Evolutionary conservation across 2,329 filamentous ascomycete species (phyloP).

Genomic region (Phyllosticta capitalensis): DNA sequence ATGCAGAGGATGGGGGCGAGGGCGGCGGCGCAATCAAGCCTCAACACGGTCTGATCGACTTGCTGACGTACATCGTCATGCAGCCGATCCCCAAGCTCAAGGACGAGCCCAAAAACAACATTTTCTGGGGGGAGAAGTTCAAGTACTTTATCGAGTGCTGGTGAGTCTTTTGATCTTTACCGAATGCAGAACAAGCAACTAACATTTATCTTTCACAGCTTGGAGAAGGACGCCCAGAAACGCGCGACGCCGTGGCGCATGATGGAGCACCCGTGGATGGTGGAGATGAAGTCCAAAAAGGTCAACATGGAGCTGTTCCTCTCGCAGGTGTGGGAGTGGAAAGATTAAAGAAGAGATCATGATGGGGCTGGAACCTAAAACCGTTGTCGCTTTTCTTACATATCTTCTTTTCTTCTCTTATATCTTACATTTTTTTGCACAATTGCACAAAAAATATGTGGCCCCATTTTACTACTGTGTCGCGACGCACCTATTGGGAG

Average conservation of each 20-base stretch:
- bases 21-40: constrained; percentile 78
- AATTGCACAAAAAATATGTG: too few relatives aligned
- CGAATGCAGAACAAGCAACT: neutral
- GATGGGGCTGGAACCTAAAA: too few relatives aligned
- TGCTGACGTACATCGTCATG: constrained; percentile 93
- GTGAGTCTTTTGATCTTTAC: constrained; percentile 48
- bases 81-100: constrained; percentile 93
- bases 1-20: constrained; percentile 29
- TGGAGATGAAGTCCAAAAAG: constrained; percentile 89
- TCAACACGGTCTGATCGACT: constrained; percentile 81
- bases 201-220: constrained; percentile 42
- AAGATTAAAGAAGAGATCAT: constrained; percentile 53
- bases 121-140: constrained; percentile 94
- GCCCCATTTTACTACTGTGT: too few relatives aligned
- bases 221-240: constrained; percentile 84
- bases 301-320: constrained; percentile 97
- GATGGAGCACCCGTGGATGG: constrained; percentile 98
- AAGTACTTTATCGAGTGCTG: constrained; percentile 99
- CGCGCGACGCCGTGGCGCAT: constrained; percentile 96
- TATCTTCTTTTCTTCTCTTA: too few relatives aligned
- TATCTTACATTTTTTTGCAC: too few relatives aligned
- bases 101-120: constrained; percentile 80
- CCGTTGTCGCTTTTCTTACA: too few relatives aligned
- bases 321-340: constrained; percentile 94
- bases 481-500: too few relatives aligned